These are phyloP conservation scores for Boechera divaricarpa DNA, from an alignment of 345 rosid species.

Conservation along the genomic window DNA sequence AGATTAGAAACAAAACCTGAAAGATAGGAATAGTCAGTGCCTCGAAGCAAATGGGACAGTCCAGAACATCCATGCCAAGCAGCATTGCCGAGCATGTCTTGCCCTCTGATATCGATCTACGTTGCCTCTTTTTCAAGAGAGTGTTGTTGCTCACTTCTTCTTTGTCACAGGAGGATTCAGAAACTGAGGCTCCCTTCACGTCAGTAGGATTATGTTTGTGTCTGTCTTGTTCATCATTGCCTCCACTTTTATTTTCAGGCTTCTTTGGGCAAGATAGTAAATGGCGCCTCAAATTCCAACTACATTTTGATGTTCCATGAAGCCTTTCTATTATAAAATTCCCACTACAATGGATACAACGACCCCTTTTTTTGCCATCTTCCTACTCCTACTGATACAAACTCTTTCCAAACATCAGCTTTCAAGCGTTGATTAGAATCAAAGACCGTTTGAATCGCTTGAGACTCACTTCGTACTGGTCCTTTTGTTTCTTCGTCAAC, in stretches of 20 bases:
- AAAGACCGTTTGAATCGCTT: too few species aligned
- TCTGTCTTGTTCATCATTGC: neutral
- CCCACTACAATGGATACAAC: neutral
- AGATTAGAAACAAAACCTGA: slow-evolving; percentile 2
- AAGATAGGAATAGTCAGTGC: slow-evolving; percentile 1
- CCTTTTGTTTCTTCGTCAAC: too few species aligned
- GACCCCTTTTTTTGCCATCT: neutral
- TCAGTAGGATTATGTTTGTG: neutral
- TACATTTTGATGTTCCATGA: neutral
- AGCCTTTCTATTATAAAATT: neutral
- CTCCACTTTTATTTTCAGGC: neutral
- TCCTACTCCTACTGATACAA: too few species aligned
- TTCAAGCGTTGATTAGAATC: too few species aligned
- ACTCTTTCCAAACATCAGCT: too few species aligned
- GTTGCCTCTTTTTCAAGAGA: neutral
- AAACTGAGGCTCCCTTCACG: neutral
- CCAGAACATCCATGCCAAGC: neutral
- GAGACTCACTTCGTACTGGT: too few species aligned
- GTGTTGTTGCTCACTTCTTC: neutral
- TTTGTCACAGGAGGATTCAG: neutral
- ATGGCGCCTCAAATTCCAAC: neutral
- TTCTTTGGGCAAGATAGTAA: neutral
- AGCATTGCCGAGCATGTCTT: neutral
- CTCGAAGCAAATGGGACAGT: slow-evolving; percentile 4
- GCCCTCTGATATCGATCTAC: neutral